Percentiles rank a stretch among this genome's conserved stretches.
Evolutionary conservation across 1,284 basidiomycete genomes (phyloP).

Genomic region (Ganoderma lingzhi): DNA sequence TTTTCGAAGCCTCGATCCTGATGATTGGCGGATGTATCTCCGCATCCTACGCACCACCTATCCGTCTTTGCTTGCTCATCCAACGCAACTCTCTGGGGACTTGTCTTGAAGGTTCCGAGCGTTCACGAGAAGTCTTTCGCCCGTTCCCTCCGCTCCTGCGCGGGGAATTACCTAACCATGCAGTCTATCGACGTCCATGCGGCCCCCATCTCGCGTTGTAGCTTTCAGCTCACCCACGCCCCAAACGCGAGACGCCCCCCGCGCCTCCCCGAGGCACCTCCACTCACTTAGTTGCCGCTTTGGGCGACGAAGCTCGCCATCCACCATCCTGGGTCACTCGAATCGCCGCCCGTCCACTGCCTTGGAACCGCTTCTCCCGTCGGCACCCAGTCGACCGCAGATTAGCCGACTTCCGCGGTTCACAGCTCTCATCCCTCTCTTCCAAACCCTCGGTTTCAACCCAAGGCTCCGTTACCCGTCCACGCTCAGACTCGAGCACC

Average conservation of each 20-base stretch:
- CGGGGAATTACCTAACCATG: constrained; percentile 31
- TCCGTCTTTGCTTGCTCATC: not conserved
- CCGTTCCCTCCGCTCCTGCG: constrained; percentile 26
- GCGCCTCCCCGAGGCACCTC: not conserved
- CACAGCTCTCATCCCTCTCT: not conserved
- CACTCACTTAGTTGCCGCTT: not conserved
- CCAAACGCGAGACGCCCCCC: not conserved
- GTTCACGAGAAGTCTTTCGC: not conserved
- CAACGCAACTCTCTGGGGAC: constrained; percentile 1
- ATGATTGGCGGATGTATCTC: constrained; percentile 1
- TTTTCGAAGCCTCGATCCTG: not conserved
- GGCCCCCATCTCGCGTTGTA: not conserved
- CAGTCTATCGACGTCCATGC: constrained; percentile 5
- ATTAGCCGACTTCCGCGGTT: constrained; percentile 11
- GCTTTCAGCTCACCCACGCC: not conserved
- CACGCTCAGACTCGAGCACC: not conserved
- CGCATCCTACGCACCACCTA: not conserved
- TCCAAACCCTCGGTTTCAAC: constrained; percentile 6
- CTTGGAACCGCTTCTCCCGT: constrained; percentile 1
- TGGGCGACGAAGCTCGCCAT: not conserved
- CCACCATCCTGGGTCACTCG: not conserved
- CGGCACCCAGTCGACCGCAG: constrained; percentile 10
- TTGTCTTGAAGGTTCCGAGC: not conserved
- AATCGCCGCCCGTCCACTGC: not conserved
- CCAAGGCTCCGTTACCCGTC: not conserved